Evolutionary conservation across 345 rosid genomes (phyloP), one percentile per base, ranked within the genome.

Genomic region (Pistacia integerrima): DNA sequence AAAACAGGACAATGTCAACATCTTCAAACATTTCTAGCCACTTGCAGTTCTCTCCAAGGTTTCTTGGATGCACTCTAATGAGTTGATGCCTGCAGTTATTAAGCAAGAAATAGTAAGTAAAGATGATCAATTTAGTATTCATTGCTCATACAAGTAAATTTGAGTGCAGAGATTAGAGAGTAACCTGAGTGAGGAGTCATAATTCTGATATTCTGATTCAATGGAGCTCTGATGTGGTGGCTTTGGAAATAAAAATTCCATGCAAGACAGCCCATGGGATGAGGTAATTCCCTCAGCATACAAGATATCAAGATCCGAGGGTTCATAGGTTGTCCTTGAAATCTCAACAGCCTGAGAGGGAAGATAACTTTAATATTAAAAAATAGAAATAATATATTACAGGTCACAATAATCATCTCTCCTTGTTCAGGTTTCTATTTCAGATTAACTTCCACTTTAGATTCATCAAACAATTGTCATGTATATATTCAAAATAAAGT

Each of bases 21-120:
- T 92, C 93, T 86, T 93, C 99, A 58, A 96, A 96, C 97, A 90
- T 93, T 52, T 86, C 88, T 76, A 92, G 69, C 97, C 88, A 91
- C 81, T 90, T 93, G 88, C 88, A 86, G 84, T 88, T 93, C 68
- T 81, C 94, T 75, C 98, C 97, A 3, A 91, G 87, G 81, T 80
- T 83, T 71, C 78, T 87, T 5, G 97, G 92, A 81, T 87, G 92
- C 70, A 86, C 75, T 76, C 98, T 87, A 76, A 96, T 92, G 9
- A 41, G 46, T 41, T 41, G 46, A 41, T 41, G 6, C 46, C 46
- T 41, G 9, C 46, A 41, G 6, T 41, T 6, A 41, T 51, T 76
- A 54, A 68, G 66, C 68, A 75, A 67, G 51, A 76, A 64, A 35
- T 25, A 30, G 18, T 28, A 44, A 48, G 16, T 18, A 22, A 65